Evolutionary conservation across 495 filamentous ascomycete species (phyloP).

Genomic region (Penicillium pancosmium): DNA sequence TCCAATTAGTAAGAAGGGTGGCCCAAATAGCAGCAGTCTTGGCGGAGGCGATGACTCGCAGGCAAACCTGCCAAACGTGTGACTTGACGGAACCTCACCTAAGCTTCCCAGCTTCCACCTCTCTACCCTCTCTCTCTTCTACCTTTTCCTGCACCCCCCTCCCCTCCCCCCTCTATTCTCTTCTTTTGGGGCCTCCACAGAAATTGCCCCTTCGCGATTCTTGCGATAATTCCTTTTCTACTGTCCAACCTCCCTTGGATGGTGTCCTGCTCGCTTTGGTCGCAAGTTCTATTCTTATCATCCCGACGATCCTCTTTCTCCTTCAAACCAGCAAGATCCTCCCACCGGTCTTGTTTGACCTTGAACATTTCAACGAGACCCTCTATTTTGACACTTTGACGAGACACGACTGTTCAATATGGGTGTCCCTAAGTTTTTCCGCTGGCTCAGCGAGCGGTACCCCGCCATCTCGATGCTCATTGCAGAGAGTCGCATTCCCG

Average conservation of each 20-base stretch:
- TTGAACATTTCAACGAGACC: not conserved
- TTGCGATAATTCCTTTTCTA: too few relatives aligned
- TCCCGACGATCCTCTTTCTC: constrained; percentile 2
- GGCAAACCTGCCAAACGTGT: constrained; percentile 6
- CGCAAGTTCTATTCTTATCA: constrained; percentile 6
- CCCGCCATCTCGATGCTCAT: constrained; percentile 98
- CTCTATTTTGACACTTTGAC: not conserved
- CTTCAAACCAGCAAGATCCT: not conserved
- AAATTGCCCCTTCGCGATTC: constrained; percentile 1
- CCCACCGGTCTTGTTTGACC: not conserved
- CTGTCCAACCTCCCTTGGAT: too few relatives aligned
- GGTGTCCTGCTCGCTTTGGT: not conserved
- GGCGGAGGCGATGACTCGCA: constrained; percentile 32
- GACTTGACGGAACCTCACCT: constrained; percentile 8
- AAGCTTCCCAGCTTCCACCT: constrained; percentile 9
- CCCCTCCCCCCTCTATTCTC: not conserved
- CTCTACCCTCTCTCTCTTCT: constrained; percentile 1
- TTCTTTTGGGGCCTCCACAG: not conserved
- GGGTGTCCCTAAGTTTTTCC: constrained; percentile 95
- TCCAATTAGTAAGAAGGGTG: too few relatives aligned
- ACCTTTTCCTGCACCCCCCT: not conserved
- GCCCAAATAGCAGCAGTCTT: too few relatives aligned
- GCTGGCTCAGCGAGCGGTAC: constrained; percentile 99
- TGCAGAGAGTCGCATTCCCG: constrained; percentile 97
- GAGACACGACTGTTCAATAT: constrained; percentile 36